Evolutionary conservation across 257 asterid species (phyloP).

Genomic region (Catharanthus roseus): DNA sequence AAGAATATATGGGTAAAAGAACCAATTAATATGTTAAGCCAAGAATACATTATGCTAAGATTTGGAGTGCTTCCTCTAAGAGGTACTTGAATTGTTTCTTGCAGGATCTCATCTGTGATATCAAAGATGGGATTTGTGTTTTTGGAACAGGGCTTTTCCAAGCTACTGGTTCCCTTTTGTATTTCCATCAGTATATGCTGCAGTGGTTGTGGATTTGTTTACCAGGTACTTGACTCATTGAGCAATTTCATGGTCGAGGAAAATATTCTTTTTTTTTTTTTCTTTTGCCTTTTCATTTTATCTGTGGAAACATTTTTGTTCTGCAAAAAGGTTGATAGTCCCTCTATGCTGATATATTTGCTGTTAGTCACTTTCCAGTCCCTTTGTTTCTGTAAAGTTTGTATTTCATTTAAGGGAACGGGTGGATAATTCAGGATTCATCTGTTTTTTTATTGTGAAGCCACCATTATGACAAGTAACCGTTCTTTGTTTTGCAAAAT

Average conservation of each 20-base stretch:
- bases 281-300: neutral
- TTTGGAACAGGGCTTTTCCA: constrained; percentile 87
- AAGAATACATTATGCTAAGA: neutral
- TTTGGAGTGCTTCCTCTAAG: neutral
- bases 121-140: constrained; percentile 92
- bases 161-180: constrained; percentile 70
- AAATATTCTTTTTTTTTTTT: neutral
- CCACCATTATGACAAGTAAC: neutral
- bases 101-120: constrained; percentile 87
- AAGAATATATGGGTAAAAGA: neutral
- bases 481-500: constrained; percentile 10
- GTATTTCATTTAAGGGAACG: neutral
- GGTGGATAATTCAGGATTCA: constrained; percentile 1
- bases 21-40: neutral
- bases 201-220: constrained; percentile 86
- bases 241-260: neutral
- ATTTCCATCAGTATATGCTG: constrained; percentile 70
- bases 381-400: neutral
- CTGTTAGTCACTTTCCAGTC: neutral
- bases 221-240: constrained; percentile 52
- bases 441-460: neutral
- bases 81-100: constrained; percentile 9
- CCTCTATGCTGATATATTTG: neutral
- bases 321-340: neutral
- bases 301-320: neutral